Conservation (phyloP, 371 early-diverging fungal species). For the Rhizopus delemar region DNA sequence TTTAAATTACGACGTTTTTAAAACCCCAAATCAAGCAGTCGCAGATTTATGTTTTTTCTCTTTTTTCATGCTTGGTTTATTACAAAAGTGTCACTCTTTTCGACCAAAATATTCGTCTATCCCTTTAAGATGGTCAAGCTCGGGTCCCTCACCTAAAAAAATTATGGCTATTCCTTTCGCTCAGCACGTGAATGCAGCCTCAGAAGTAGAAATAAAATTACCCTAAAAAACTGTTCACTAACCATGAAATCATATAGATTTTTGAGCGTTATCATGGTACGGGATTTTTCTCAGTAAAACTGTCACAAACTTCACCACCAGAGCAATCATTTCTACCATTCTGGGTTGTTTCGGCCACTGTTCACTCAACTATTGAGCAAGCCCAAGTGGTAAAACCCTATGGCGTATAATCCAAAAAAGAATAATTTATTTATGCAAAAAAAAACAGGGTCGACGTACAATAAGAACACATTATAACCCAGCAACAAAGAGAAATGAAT, state of each 20-base stretch:
- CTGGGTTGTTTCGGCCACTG: conserved; percentile 59
- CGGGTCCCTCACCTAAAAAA: conserved; percentile 51
- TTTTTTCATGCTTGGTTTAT: neutral
- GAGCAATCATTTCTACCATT: conserved; percentile 61
- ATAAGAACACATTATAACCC: conserved; percentile 47
- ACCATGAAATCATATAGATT: conserved; percentile 27
- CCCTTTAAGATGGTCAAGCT: conserved; percentile 8
- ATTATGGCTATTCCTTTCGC: conserved; percentile 56
- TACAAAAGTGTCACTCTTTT: neutral
- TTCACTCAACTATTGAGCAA: conserved; percentile 52
- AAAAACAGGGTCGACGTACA: conserved; percentile 40
- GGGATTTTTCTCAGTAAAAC: conserved; percentile 60
- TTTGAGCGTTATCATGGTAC: conserved; percentile 60
- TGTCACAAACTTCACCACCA: conserved; percentile 45
- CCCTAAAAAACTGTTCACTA: neutral
- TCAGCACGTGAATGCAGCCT: conserved; percentile 59
- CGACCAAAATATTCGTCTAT: neutral
- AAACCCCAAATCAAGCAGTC: too few relatives aligned
- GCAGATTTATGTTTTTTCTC: neutral
- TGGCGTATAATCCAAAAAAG: neutral
- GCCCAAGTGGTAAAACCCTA: conserved; percentile 51
- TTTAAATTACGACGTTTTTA: conserved; percentile 1
- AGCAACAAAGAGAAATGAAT: conserved; percentile 47
- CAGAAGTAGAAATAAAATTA: conserved; percentile 38
- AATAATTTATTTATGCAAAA: neutral